These are phyloP conservation scores for Dichotomopilus funicola DNA, from an alignment of 2,329 filamentous ascomycete genomes.

Conservation along the genomic window DNA sequence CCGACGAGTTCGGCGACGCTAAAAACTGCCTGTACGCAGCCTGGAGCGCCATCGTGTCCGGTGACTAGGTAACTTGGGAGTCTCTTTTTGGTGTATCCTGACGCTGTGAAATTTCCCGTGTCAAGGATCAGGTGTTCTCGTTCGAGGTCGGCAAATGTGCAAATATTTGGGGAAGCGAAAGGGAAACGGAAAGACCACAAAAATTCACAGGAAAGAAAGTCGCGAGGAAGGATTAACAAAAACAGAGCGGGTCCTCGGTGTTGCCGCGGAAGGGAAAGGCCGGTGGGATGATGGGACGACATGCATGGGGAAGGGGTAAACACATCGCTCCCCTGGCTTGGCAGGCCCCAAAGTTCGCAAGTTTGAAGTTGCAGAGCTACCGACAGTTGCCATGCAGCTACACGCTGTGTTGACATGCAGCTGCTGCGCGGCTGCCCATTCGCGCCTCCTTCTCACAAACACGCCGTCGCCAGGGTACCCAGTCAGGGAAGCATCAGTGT, in stretches of 20 bases:
- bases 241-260: slow-evolving; percentile 9
- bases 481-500: background rate
- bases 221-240: slow-evolving; percentile 1
- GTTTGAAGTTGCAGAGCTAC: background rate
- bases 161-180: background rate
- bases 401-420: slow-evolving; percentile 10
- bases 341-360: slow-evolving; percentile 2
- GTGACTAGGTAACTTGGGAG: background rate
- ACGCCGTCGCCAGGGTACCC: background rate
- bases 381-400: too few species aligned
- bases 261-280: background rate
- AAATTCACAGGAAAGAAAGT: slow-evolving; percentile 1
- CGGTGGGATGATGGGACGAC: slow-evolving; percentile 14
- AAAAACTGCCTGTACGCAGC: slow-evolving; percentile 66
- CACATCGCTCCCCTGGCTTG: slow-evolving; percentile 13
- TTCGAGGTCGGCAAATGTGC: background rate
- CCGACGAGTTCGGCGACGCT: slow-evolving; percentile 55
- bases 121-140: too few species aligned
- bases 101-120: too few species aligned
- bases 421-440: background rate
- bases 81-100: too few species aligned
- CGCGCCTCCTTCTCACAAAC: slow-evolving; percentile 8
- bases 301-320: slow-evolving; percentile 20
- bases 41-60: slow-evolving; percentile 41
- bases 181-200: background rate